phyloP scores from a whole-genome alignment of 345 rosid genomes.

The Moricandia arvensis region DNA sequence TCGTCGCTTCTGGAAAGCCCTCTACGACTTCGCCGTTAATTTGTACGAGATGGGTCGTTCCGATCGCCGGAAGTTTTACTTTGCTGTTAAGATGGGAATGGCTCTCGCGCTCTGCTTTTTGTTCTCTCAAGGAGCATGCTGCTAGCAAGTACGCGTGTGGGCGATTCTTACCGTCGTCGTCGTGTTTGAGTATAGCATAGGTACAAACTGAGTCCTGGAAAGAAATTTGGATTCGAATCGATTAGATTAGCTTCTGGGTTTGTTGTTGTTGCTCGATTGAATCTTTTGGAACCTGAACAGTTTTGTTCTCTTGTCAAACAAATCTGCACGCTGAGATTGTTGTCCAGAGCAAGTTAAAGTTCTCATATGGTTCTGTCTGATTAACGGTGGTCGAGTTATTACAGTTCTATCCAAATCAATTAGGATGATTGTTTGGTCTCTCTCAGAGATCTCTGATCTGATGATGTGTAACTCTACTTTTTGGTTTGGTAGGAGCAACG shows the following conservation, averaged over 20 bases:
- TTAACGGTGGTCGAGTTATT: background rate
- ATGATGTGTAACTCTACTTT: background rate
- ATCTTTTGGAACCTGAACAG: background rate
- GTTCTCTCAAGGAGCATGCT: background rate
- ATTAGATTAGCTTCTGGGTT: background rate
- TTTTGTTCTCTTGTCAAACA: background rate
- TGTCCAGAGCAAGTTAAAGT: background rate
- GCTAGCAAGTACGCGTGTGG: background rate
- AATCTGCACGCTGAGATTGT: background rate
- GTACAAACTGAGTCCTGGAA: background rate
- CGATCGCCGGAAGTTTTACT: slow-evolving; percentile 51
- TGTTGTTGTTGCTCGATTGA: background rate
- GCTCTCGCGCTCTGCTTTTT: background rate
- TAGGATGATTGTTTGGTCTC: background rate
- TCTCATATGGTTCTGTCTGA: background rate
- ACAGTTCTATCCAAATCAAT: background rate
- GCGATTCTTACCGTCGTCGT: background rate
- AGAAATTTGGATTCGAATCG: background rate
- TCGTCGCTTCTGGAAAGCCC: slow-evolving; percentile 40
- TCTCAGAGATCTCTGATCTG: slow-evolving; percentile 8
- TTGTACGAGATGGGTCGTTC: slow-evolving; percentile 73
- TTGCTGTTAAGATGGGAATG: background rate
- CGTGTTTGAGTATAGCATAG: background rate
- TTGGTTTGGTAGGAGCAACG: slow-evolving; percentile 58
- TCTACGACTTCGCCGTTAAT: slow-evolving; percentile 26